Evolutionary conservation across 2,329 filamentous ascomycete species (phyloP).

Genomic region (Hymenotorrendiella dingleyae): DNA sequence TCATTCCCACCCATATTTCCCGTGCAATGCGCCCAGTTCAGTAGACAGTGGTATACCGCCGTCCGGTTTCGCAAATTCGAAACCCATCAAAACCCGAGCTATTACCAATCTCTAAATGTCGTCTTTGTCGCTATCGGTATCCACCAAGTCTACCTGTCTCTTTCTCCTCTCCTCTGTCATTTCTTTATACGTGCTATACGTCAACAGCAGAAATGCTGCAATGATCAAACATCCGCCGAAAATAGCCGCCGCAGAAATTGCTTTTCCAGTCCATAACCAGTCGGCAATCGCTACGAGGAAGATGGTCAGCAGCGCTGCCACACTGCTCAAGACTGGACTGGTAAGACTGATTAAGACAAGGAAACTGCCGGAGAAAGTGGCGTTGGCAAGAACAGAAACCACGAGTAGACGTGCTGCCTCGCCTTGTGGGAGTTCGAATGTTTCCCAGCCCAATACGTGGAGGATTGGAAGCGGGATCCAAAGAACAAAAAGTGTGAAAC

Average conservation of each 20-base stretch:
- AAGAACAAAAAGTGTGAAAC: conserved; percentile 78
- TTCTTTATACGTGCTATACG: conserved; percentile 88
- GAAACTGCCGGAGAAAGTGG: conserved; percentile 87
- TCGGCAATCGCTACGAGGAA: conserved; percentile 93
- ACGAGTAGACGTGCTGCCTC: conserved; percentile 73
- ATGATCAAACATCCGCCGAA: conserved; percentile 83
- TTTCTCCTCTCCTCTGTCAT: conserved; percentile 77
- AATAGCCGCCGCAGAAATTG: conserved; percentile 69
- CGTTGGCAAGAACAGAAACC: conserved; percentile 79
- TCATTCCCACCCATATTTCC: no score
- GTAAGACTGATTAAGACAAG: conserved; percentile 89
- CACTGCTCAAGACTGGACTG: conserved; percentile 83
- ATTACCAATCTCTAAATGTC: neutral
- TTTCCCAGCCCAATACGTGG: conserved; percentile 72
- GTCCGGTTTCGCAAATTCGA: no score
- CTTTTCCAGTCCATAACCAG: conserved; percentile 75
- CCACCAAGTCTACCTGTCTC: conserved; percentile 39
- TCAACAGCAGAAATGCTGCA: conserved; percentile 77
- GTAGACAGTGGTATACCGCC: no score
- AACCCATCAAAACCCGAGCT: no score
- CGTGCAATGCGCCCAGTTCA: no score
- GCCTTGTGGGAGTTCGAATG: conserved; percentile 74
- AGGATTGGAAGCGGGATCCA: conserved; percentile 89
- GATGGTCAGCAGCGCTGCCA: conserved; percentile 90
- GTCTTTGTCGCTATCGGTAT: conserved; percentile 37